Conservation (phyloP, 2,329 filamentous ascomycete genomes). For the Tolypocladium pustulatum region DNA sequence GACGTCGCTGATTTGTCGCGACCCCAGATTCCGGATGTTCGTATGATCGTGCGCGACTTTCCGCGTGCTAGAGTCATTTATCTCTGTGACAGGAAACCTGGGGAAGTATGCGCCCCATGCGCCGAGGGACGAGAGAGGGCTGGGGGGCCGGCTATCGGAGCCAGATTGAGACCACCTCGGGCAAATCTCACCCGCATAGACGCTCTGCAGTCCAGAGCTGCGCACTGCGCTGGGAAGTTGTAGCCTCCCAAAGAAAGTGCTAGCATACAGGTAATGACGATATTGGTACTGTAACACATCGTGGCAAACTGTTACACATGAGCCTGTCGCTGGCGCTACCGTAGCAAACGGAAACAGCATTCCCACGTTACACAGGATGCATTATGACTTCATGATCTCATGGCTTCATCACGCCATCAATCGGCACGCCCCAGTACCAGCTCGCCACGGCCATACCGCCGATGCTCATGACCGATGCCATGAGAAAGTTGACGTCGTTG, state of each 20-base stretch:
- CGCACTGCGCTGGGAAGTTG: not conserved
- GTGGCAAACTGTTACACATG: not conserved
- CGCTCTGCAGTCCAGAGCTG: not conserved
- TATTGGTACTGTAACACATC: not conserved
- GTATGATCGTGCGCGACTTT: not conserved
- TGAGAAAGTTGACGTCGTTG: constrained; percentile 88
- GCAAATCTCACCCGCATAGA: not conserved
- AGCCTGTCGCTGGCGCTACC: not conserved
- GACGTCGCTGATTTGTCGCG: not conserved
- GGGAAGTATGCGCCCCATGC: not conserved
- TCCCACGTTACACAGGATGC: not conserved
- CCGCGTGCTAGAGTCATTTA: not conserved
- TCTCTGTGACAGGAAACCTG: not conserved
- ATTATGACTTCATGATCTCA: not conserved
- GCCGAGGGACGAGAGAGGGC: not conserved
- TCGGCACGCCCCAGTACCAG: constrained; percentile 49
- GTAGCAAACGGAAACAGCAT: not conserved
- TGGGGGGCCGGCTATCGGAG: not conserved
- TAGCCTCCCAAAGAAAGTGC: not conserved
- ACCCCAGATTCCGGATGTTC: not conserved
- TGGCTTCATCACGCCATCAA: constrained; percentile 28
- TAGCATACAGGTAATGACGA: not conserved
- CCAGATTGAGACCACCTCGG: not conserved
- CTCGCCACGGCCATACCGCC: constrained; percentile 59
- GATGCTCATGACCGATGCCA: constrained; percentile 75